Evolutionary conservation across 257 asterid genomes (phyloP).

Genomic region (Fraxinus cuspidata): DNA sequence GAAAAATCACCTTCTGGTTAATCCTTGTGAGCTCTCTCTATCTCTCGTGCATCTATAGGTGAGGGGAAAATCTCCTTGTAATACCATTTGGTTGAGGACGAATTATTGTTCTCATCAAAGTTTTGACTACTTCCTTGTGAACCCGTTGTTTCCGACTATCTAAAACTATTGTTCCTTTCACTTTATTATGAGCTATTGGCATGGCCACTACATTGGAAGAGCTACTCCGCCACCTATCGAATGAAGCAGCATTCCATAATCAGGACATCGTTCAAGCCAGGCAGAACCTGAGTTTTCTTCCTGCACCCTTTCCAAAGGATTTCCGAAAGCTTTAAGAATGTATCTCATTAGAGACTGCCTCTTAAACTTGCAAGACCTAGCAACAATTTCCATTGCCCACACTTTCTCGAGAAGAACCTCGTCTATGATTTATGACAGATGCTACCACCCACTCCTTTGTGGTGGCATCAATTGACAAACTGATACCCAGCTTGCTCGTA

Average conservation of each 20-base stretch:
- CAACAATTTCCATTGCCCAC: conserved; percentile 29
- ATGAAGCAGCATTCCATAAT: too few relatives aligned
- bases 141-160: conserved; percentile 10
- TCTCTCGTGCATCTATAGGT: conserved; percentile 52
- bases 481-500: conserved; percentile 24
- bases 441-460: conserved; percentile 16
- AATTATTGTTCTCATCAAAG: conserved; percentile 31
- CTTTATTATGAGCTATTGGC: too few relatives aligned
- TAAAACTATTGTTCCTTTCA: too few relatives aligned
- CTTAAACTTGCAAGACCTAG: conserved; percentile 22
- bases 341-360: conserved; percentile 18
- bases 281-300: too few relatives aligned
- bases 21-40: too few relatives aligned
- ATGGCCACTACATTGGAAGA: too few relatives aligned
- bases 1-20: conserved; percentile 29
- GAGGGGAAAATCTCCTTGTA: conserved; percentile 75
- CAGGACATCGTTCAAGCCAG: too few relatives aligned
- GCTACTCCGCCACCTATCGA: too few relatives aligned
- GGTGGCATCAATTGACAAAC: conserved; percentile 9
- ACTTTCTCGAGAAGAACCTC: conserved; percentile 27
- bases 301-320: too few relatives aligned
- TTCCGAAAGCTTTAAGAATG: conserved; percentile 17
- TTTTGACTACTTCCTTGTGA: conserved; percentile 15
- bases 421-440: conserved; percentile 18
- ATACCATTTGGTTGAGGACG: conserved; percentile 28